Percentiles rank a stretch among this genome's conserved stretches.
Evolutionary conservation across 768 basidiomycete species (phyloP).

Genomic region (Boletellus ananiceps): DNA sequence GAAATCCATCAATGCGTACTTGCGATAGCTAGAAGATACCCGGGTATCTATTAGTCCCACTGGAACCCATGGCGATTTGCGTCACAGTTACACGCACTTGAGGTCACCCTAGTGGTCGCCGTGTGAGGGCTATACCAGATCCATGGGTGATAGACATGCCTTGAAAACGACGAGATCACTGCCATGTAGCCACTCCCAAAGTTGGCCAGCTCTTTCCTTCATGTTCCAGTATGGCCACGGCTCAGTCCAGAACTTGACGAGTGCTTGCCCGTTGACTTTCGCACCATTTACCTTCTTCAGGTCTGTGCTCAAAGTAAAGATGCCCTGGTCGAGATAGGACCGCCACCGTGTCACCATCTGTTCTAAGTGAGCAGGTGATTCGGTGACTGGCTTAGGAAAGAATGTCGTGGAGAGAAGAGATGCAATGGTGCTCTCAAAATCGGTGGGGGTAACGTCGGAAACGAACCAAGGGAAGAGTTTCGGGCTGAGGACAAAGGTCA

Average conservation of each 20-base stretch:
- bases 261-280: conserved; percentile 23
- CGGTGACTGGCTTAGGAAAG: conserved; percentile 36
- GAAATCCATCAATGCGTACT: conserved; percentile 45
- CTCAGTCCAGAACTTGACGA: conserved; percentile 65
- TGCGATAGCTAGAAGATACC: conserved; percentile 60
- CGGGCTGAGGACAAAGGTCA: conserved; percentile 48
- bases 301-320: conserved; percentile 58
- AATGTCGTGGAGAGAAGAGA: conserved; percentile 58
- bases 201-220: conserved; percentile 44
- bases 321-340: conserved; percentile 59
- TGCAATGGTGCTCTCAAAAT: conserved; percentile 61
- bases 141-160: conserved; percentile 33
- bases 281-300: conserved; percentile 24
- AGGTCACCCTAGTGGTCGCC: conserved; percentile 66
- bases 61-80: background rate
- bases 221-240: conserved; percentile 77
- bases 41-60: conserved; percentile 1
- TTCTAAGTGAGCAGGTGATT: conserved; percentile 41
- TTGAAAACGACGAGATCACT: conserved; percentile 83
- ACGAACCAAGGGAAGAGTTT: conserved; percentile 98
- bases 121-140: background rate
- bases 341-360: conserved; percentile 70
- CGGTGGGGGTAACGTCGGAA: conserved; percentile 85
- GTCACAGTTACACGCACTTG: conserved; percentile 55
- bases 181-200: conserved; percentile 47